phyloP scores from a whole-genome alignment of 192 early-diverging fungal genomes.

The Mortierella antarctica region DNA sequence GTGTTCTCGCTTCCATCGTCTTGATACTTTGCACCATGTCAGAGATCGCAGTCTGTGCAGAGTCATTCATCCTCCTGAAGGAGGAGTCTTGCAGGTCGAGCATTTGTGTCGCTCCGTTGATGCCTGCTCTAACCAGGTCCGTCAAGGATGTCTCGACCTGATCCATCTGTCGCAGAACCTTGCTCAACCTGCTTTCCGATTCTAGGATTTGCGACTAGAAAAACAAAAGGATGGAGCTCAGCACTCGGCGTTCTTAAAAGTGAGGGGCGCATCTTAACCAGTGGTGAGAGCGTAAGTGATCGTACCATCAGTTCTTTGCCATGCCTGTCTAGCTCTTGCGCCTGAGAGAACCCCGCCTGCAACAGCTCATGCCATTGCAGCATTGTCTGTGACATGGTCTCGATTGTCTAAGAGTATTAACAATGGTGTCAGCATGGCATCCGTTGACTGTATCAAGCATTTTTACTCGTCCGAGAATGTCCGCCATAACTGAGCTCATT shows the following conservation, averaged over 20 bases:
- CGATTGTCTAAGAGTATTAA: neutral
- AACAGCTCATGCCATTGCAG: constrained; percentile 5
- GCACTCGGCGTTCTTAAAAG: neutral
- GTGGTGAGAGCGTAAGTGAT: too few species aligned
- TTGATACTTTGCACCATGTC: neutral
- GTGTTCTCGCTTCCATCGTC: neutral
- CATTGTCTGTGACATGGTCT: constrained; percentile 1
- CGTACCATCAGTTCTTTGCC: constrained; percentile 8
- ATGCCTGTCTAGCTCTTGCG: constrained; percentile 2
- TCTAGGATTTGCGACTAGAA: constrained; percentile 2
- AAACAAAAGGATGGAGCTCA: neutral
- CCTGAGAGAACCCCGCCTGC: neutral
- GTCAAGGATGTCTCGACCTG: neutral
- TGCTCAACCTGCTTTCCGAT: neutral
- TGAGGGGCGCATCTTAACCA: neutral
- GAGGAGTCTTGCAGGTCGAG: neutral
- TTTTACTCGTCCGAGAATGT: neutral
- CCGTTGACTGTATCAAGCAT: neutral
- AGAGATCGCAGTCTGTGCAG: neutral
- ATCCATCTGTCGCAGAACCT: neutral
- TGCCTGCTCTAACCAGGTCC: neutral
- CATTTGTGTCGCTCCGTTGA: neutral
- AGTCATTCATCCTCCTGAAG: neutral
- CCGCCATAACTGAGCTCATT: neutral
- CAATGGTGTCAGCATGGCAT: neutral